A percentile compares a stretch with the other conserved stretches of the same genome.
phyloP scores from a whole-genome alignment of 129 eudicot genomes.

The Chrysanthemum makinoi region DNA sequence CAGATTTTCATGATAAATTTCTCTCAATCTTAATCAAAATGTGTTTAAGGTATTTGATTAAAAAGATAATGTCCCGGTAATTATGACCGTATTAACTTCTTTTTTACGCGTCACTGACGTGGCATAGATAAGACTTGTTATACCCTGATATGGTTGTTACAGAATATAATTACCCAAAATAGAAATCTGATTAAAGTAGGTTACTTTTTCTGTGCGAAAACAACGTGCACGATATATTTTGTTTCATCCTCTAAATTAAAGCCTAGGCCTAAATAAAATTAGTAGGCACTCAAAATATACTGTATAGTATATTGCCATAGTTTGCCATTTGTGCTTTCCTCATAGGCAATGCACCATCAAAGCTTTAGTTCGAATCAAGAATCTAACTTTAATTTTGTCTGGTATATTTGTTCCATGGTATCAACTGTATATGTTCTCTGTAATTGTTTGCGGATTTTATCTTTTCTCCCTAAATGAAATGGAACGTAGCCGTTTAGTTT shows the following conservation, averaged over 20 bases:
- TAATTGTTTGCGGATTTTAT: background rate
- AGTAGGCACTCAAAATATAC: constrained; percentile 30
- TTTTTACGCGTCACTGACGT: too few relatives aligned
- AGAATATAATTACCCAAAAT: too few relatives aligned
- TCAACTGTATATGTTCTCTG: constrained; percentile 9
- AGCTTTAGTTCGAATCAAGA: constrained; percentile 23
- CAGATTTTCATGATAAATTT: too few relatives aligned
- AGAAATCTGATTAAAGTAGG: too few relatives aligned
- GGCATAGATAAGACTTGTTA: too few relatives aligned
- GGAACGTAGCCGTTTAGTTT: background rate
- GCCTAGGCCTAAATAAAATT: constrained; percentile 17
- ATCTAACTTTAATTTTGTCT: constrained; percentile 28
- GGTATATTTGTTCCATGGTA: constrained; percentile 28
- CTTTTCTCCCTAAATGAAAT: background rate
- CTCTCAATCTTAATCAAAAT: too few relatives aligned
- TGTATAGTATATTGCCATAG: constrained; percentile 18
- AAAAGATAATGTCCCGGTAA: too few relatives aligned
- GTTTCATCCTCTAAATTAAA: background rate
- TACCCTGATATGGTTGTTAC: too few relatives aligned
- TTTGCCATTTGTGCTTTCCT: constrained; percentile 43
- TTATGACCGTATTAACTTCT: too few relatives aligned
- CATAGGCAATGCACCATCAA: constrained; percentile 51
- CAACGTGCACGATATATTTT: background rate
- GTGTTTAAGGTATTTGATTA: too few relatives aligned
- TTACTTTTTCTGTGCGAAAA: background rate